Conservation (phyloP, 306 rosid genomes). For the Prunus mira region DNA sequence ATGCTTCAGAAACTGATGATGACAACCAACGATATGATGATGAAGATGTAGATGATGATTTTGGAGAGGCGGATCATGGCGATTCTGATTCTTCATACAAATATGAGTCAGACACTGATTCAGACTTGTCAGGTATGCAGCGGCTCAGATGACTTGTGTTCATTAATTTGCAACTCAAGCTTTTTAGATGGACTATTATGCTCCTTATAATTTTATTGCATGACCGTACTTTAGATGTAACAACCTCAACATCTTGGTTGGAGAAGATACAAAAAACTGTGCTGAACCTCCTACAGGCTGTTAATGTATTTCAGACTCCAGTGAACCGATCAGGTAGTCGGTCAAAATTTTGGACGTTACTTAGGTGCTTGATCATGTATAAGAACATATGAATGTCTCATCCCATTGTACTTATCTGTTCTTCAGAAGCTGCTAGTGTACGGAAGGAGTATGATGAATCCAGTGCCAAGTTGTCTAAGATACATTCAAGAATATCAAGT, state of each 20-base stretch:
- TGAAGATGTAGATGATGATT: constrained; percentile 54
- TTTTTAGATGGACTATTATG: neutral
- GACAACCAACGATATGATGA: constrained; percentile 58
- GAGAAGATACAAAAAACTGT: constrained; percentile 79
- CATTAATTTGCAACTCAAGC: constrained; percentile 1
- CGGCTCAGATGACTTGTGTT: constrained; percentile 21
- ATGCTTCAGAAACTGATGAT: constrained; percentile 84
- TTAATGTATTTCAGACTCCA: constrained; percentile 84
- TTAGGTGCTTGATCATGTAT: constrained; percentile 7
- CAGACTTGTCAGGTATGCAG: constrained; percentile 71
- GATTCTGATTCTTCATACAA: constrained; percentile 62
- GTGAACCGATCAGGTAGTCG: constrained; percentile 81
- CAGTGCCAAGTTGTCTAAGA: constrained; percentile 76
- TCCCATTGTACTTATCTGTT: constrained; percentile 29
- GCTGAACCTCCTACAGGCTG: constrained; percentile 55
- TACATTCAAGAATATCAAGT: constrained; percentile 82
- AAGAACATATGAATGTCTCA: constrained; percentile 16
- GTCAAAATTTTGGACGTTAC: constrained; percentile 5
- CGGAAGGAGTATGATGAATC: constrained; percentile 93
- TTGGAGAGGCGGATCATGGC: constrained; percentile 49
- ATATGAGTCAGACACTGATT: constrained; percentile 50
- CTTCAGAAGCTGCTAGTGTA: constrained; percentile 76
- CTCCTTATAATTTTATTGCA: neutral
- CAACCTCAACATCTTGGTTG: constrained; percentile 71
- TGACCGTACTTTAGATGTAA: constrained; percentile 39